Base-by-base conservation (phyloP, 345 rosid genomes). In the Erodium maritimum region DNA sequence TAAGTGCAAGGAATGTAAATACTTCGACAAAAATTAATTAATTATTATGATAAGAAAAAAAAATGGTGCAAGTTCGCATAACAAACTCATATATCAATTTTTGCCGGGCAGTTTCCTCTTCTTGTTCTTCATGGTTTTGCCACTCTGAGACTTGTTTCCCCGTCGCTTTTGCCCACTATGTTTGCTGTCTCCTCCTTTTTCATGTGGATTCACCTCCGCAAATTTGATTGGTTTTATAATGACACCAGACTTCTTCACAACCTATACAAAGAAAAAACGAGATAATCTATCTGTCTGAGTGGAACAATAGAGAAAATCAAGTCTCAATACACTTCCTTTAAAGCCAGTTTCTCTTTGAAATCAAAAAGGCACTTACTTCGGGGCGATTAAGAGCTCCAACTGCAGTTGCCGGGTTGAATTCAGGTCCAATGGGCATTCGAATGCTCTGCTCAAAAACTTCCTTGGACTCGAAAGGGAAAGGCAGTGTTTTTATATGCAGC, bases 381-480 rank as follows among this genome's bases (percentile, higher is more conserved):
- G 99, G 96, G 3, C 86, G 85, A 71, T 65, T 87, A 58, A 89
- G 82, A 55, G 81, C 87, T 75, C 81, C 82, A 37, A 82, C 51
- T 52, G 80, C 61, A 20, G 88, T 83, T 5, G 82, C 83, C 5
- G 96, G 99, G 69, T 93, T 85, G 64, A 72, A 89, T 64, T 93
- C 99, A 1, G 96, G 95, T 23, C 99, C 99, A 23, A 89, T 65
- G 16, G 96, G 99, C 80, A 84, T 77, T n/a, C 96, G 94, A 64
- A 83, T 83, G 72, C 91, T 86, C 62, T 72, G 88, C 52, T 93
- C 95, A 34, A 82, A 93, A 37, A 77, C 75, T 57, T 89, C 99
- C 67, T 82, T 75, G 0, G 91, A 89, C 54, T 87, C 80, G 73
- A 76, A 83, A 16, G 99, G 96, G 65, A 71, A 89, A 20, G 99